Evolutionary conservation across 2,329 filamentous ascomycete genomes (phyloP).

Genomic region (Diaporthe amygdali): DNA sequence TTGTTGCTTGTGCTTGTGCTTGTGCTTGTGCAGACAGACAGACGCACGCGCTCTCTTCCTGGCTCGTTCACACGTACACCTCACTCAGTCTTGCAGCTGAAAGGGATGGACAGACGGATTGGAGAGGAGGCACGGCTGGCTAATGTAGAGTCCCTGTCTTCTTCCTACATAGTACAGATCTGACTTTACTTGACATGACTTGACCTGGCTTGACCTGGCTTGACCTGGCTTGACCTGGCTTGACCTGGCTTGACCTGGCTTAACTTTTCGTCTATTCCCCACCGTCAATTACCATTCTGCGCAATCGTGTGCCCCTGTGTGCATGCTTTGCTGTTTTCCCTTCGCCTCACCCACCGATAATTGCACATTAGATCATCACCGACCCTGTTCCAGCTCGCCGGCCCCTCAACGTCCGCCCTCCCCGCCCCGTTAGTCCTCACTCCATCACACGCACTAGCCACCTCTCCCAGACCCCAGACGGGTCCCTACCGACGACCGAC

Average conservation of each 20-base stretch:
- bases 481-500: neutral
- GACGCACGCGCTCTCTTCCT: neutral
- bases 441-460: neutral
- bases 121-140: too few relatives aligned
- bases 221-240: neutral
- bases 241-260: neutral
- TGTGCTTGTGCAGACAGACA: neutral
- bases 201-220: neutral
- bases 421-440: neutral
- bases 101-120: neutral
- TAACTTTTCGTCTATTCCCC: constrained; percentile 2
- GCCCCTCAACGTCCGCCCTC: neutral
- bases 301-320: neutral
- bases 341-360: neutral
- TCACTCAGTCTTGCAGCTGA: neutral
- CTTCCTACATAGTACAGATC: neutral
- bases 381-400: neutral
- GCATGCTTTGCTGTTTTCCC: neutral
- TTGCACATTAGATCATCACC: constrained; percentile 7
- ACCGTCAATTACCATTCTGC: neutral
- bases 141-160: too few relatives aligned
- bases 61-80: neutral
- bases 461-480: neutral
- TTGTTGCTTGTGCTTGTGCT: too few relatives aligned
- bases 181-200: neutral